Base-by-base conservation (phyloP, 352 stramenopile genomes). In the Thalassiosira exigua region DNA sequence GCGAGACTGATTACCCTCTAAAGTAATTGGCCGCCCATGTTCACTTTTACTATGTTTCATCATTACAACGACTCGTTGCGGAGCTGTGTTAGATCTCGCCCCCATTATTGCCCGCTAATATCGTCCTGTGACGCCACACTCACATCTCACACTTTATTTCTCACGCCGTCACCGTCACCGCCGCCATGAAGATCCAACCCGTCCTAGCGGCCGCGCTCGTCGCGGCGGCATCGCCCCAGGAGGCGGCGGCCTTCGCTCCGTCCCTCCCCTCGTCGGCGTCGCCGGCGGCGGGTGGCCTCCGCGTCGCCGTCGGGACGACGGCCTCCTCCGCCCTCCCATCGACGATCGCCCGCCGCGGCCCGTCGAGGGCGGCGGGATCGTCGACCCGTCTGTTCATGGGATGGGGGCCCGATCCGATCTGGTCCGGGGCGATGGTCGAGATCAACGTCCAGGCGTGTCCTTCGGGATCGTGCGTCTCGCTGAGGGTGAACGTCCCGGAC, bases 381-480 rank as follows among this genome's bases (percentile, higher is more conserved):
- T 44, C 36, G 9, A 56, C 46, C 46, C 46, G 46, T 19, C 66
- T 90, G 9, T 87, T 79, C 52, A 90, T 90, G 83, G 84, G 84
- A 78, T 90, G 84, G 84, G 84, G 84, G 7, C 84, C 84, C 19
- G 84, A 90, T 46, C 84, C 84, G 3, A 69, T 87, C 17, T 90
- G 84, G 84, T 74, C 62, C 4, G 7, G 32, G 22, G 79, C 60
- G 0, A 57, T 41, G 11, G 60, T 93, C 12, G 58, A 53, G 39
- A 51, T 51, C 19, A 86, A 79, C 24, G 58, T 73, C 19, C 64
- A 67, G n/a, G 85, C 83, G 14, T 91, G 85, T 73, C 62, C 83
- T 42, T 90, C 83, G 4, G 82, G 75, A 14, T 77, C 54, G 3
- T 90, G 70, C 57, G 74, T 92, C 4, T 75, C 51, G 5, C 52